These are phyloP conservation scores for Inga leiocalycina DNA, from an alignment of 306 rosid genomes.

Conservation along the genomic window DNA sequence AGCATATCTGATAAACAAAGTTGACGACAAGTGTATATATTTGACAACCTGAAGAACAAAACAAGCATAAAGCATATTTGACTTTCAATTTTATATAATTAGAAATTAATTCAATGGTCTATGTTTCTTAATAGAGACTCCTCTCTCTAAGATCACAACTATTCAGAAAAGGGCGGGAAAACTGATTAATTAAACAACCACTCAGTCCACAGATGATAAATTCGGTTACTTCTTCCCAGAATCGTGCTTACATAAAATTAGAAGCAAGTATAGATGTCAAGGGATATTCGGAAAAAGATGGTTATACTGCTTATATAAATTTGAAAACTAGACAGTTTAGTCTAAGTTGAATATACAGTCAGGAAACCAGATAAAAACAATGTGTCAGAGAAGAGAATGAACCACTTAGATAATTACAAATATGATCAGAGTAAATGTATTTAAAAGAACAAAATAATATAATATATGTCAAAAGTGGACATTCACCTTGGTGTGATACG, in stretches of 20 bases:
- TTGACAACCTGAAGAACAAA: constrained; percentile 16
- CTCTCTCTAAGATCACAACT: background rate
- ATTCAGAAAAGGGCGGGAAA: background rate
- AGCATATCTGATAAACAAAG: background rate
- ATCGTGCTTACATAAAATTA: background rate
- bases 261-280: background rate
- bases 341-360: constrained; percentile 1
- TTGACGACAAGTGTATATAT: background rate
- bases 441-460: background rate
- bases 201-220: background rate
- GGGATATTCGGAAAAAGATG: background rate
- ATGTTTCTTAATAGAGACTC: background rate
- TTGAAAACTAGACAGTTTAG: background rate
- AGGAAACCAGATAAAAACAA: constrained; percentile 12
- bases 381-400: background rate
- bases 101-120: background rate
- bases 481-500: constrained; percentile 68
- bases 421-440: background rate
- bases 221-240: background rate
- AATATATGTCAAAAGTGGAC: background rate
- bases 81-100: background rate
- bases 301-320: background rate
- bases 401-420: background rate
- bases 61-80: background rate
- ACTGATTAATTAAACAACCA: background rate